A percentile compares a stretch with the other conserved stretches of the same genome.
phyloP scores from a whole-genome alignment of 495 filamentous ascomycete genomes.

The Talaromyces thailandensis region DNA sequence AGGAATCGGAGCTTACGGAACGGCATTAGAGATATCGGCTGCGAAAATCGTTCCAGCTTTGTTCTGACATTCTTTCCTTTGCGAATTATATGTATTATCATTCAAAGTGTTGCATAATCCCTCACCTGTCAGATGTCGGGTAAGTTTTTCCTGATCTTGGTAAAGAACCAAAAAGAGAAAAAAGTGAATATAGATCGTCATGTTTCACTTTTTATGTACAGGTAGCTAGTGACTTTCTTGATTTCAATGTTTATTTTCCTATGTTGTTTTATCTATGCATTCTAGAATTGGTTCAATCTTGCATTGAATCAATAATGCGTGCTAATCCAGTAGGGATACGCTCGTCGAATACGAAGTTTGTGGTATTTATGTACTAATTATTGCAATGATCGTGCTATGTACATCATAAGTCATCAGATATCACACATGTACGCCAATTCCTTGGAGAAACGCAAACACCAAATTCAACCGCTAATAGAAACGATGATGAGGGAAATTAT shows the following conservation, averaged over 20 bases:
- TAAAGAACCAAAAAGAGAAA: neutral
- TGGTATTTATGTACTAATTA: neutral
- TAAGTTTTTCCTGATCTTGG: neutral
- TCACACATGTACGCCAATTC: neutral
- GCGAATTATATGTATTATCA: conserved; percentile 4
- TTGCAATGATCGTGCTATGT: neutral
- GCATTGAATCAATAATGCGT: neutral
- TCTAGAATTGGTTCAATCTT: conserved; percentile 8
- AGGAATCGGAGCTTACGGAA: neutral
- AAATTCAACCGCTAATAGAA: neutral
- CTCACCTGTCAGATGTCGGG: neutral
- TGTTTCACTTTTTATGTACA: conserved; percentile 37
- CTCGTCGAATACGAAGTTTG: neutral
- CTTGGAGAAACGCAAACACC: neutral
- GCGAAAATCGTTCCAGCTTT: neutral
- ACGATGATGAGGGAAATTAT: neutral
- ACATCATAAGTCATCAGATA: neutral
- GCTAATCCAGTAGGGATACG: neutral
- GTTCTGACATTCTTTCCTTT: neutral
- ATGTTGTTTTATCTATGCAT: conserved; percentile 23
- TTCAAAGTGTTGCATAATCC: conserved; percentile 3
- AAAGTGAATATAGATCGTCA: conserved; percentile 7
- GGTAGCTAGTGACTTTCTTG: conserved; percentile 36
- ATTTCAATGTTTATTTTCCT: conserved; percentile 15
- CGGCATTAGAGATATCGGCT: neutral